Percentiles rank a stretch among this genome's conserved stretches.
phyloP scores from a whole-genome alignment of 2,329 filamentous ascomycete genomes.

The Botrytis elliptica region DNA sequence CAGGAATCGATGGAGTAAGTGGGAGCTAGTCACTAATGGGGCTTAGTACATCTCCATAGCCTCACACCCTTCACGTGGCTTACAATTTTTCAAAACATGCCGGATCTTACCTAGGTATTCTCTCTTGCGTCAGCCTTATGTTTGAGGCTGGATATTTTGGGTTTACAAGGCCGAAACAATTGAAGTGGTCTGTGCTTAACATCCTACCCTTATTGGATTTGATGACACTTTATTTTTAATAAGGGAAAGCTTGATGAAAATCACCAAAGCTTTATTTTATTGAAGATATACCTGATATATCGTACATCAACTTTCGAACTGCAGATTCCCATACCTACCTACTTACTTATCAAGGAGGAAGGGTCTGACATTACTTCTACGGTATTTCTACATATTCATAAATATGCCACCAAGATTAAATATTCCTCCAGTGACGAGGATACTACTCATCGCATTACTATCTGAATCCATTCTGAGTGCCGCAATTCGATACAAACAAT shows the following conservation, averaged over 20 bases:
- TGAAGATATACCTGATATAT: background rate
- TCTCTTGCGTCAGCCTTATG: background rate
- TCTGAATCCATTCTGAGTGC: conserved; percentile 81
- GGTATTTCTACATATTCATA: background rate
- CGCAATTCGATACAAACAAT: conserved; percentile 70
- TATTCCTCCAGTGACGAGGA: conserved; percentile 86
- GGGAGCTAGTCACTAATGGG: background rate
- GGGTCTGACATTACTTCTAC: background rate
- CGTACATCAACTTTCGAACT: conserved; percentile 23
- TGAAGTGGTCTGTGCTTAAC: background rate
- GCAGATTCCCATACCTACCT: background rate
- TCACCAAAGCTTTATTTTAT: background rate
- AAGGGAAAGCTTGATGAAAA: conserved; percentile 12
- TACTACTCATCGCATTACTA: conserved; percentile 71
- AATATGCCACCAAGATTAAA: conserved; percentile 81
- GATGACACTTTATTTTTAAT: background rate
- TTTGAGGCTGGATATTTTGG: background rate
- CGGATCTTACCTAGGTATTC: too few species aligned
- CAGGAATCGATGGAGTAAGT: background rate
- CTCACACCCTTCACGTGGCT: conserved; percentile 9
- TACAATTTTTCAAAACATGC: background rate
- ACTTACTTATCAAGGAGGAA: background rate
- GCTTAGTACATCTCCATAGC: background rate
- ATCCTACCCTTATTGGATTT: background rate
- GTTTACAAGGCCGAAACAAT: background rate